Evolutionary conservation across 2,329 filamentous ascomycete genomes (phyloP).

Genomic region (Ascochyta lentis): DNA sequence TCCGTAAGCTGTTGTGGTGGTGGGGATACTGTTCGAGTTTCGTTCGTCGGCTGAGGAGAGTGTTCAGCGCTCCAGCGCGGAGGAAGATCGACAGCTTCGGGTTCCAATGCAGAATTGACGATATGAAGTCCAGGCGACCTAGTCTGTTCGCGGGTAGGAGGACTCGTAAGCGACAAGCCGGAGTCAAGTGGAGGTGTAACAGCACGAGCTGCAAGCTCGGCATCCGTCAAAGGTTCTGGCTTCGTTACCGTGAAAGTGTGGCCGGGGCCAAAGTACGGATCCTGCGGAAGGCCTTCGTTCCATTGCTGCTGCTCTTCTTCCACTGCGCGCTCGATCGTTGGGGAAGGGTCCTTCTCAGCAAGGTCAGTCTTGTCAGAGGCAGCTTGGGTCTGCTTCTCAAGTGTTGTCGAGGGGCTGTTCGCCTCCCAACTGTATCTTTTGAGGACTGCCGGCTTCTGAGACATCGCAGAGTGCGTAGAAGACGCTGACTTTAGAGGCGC

Average conservation of each 20-base stretch:
- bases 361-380: constrained; percentile 12
- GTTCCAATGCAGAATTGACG: constrained; percentile 50
- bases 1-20: constrained; percentile 12
- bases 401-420: constrained; percentile 17
- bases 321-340: constrained; percentile 22
- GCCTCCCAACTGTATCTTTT: constrained; percentile 46
- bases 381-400: constrained; percentile 20
- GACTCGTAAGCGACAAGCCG: constrained; percentile 22
- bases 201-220: constrained; percentile 21
- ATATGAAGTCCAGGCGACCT: constrained; percentile 50
- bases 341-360: constrained; percentile 15
- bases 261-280: constrained; percentile 37
- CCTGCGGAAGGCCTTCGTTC: constrained; percentile 28
- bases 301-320: constrained; percentile 27
- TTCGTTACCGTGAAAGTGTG: constrained; percentile 33
- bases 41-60: constrained; percentile 18
- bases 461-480: constrained; percentile 21
- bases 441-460: constrained; percentile 26
- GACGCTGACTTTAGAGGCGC: constrained; percentile 14
- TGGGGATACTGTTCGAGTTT: constrained; percentile 18
- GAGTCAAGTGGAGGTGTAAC: constrained; percentile 26
- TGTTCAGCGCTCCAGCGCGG: constrained; percentile 39
- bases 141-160: constrained; percentile 28
- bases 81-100: constrained; percentile 48
- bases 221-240: constrained; percentile 28